Conservation (phyloP, 2,329 filamentous ascomycete species). For the Colletotrichum gigasporum region DNA sequence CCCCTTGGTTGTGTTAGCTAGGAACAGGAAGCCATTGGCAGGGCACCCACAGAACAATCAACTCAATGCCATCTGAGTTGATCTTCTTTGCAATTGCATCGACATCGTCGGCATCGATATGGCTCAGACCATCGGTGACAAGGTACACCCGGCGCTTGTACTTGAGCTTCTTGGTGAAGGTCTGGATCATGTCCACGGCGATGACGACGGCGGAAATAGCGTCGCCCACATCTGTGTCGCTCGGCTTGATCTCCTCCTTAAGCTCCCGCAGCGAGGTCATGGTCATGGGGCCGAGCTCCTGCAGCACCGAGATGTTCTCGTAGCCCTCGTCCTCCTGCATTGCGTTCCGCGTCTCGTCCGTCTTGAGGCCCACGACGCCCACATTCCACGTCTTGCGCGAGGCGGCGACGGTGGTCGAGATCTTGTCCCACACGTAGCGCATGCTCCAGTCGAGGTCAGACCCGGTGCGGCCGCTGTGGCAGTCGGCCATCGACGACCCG, state of each 20-base stretch:
- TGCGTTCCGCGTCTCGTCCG: slow-evolving; percentile 78
- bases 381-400: slow-evolving; percentile 75
- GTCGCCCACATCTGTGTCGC: slow-evolving; percentile 76
- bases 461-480: slow-evolving; percentile 74
- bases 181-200: slow-evolving; percentile 85
- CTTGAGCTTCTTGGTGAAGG: slow-evolving; percentile 83
- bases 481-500: slow-evolving; percentile 83
- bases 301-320: slow-evolving; percentile 82
- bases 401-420: slow-evolving; percentile 73
- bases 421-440: slow-evolving; percentile 94
- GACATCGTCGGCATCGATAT: slow-evolving; percentile 77
- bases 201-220: slow-evolving; percentile 88
- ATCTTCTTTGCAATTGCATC: slow-evolving; percentile 77
- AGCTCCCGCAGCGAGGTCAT: slow-evolving; percentile 77
- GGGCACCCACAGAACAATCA: slow-evolving; percentile 78
- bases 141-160: slow-evolving; percentile 84
- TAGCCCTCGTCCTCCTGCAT: slow-evolving; percentile 78
- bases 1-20: slow-evolving; percentile 62
- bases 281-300: slow-evolving; percentile 67
- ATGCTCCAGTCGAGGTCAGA: slow-evolving; percentile 90
- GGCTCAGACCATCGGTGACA: slow-evolving; percentile 81
- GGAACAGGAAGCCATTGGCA: too few relatives aligned
- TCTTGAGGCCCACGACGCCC: slow-evolving; percentile 84
- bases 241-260: slow-evolving; percentile 71
- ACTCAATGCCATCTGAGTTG: slow-evolving; percentile 78